Conservation (phyloP, 495 filamentous ascomycete genomes). For the Neurospora tetraspora region DNA sequence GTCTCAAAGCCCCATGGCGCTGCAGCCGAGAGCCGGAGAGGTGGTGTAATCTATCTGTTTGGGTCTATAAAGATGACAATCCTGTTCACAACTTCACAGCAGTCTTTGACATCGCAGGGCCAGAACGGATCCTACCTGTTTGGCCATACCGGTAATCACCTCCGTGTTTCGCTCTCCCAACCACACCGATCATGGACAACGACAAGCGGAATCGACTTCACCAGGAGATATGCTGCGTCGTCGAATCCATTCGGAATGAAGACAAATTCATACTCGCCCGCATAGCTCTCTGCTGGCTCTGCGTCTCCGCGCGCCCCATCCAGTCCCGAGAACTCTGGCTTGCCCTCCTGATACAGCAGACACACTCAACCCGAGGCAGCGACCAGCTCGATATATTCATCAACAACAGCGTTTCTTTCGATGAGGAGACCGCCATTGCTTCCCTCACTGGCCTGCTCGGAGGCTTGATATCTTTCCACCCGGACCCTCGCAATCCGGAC, state of each 20-base stretch:
- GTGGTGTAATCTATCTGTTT: not conserved
- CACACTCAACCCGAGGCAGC: not conserved
- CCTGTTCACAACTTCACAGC: not conserved
- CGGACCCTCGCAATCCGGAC: not conserved
- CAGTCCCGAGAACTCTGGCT: slow-evolving; percentile 12
- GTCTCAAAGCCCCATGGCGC: not conserved
- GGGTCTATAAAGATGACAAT: not conserved
- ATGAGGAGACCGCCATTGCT: slow-evolving; percentile 1
- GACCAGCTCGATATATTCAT: slow-evolving; percentile 9
- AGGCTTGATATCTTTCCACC: not conserved
- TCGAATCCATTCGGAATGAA: not conserved
- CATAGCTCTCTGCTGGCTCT: slow-evolving; percentile 16
- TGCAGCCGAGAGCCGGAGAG: not conserved
- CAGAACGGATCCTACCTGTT: not conserved
- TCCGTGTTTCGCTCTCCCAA: not conserved
- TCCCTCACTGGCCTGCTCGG: slow-evolving; percentile 4
- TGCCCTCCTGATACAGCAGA: slow-evolving; percentile 5
- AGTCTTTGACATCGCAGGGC: not conserved
- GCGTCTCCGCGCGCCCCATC: slow-evolving; percentile 8
- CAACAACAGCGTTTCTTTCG: not conserved
- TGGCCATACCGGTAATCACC: not conserved
- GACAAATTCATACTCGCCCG: not conserved
- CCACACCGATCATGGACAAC: slow-evolving; percentile 1
- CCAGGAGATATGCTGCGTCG: not conserved
- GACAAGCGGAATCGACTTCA: not conserved